These are phyloP conservation scores for Rehmannia glutinosa DNA, from an alignment of 257 asterid genomes.

Conservation along the genomic window DNA sequence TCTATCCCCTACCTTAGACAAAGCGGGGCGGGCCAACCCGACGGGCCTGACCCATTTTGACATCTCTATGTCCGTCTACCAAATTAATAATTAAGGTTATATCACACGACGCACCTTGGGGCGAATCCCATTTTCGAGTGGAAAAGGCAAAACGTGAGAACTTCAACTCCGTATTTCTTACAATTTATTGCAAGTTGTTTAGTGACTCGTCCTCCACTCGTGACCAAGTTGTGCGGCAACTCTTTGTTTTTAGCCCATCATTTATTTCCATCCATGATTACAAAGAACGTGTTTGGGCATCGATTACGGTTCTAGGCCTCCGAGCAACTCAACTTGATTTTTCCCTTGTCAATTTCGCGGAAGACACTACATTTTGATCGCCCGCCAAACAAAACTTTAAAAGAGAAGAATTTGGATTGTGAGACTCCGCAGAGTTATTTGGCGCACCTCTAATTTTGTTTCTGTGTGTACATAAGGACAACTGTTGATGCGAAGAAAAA, in stretches of 20 bases:
- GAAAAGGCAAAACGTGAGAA: slow-evolving; percentile 21
- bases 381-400: not conserved
- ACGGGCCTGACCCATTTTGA: no score
- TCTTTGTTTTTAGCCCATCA: slow-evolving; percentile 23
- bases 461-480: not conserved
- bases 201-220: slow-evolving; percentile 3
- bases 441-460: not conserved
- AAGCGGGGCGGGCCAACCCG: no score
- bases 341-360: not conserved
- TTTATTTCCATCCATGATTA: slow-evolving; percentile 31
- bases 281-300: slow-evolving; percentile 24
- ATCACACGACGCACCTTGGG: not conserved
- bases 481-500: not conserved
- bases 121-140: slow-evolving; percentile 23
- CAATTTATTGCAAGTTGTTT: slow-evolving; percentile 3
- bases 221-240: not conserved
- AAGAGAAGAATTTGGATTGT: not conserved
- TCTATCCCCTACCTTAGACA: no score
- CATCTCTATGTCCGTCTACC: no score
- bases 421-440: not conserved
- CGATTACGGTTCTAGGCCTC: not conserved
- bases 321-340: slow-evolving; percentile 11
- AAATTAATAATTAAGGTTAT: not conserved
- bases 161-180: slow-evolving; percentile 1
- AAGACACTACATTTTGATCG: not conserved